Conservation (phyloP, 2,329 filamentous ascomycete genomes). For the Fusarium coffeatum region DNA sequence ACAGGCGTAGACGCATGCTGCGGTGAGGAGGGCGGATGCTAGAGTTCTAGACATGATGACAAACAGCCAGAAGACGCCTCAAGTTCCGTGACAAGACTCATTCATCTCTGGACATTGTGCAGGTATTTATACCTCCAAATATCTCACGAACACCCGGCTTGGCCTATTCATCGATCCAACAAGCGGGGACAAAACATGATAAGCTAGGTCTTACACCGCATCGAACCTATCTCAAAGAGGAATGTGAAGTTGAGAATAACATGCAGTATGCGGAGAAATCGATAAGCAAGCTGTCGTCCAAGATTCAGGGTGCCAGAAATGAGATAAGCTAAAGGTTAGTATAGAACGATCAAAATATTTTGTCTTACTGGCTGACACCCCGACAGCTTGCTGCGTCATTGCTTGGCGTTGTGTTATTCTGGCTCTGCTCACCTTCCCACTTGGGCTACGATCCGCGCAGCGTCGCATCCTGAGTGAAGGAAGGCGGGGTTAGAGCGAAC, state of each 20-base stretch:
- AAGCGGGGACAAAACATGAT: constrained; percentile 16
- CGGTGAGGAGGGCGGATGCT: constrained; percentile 19
- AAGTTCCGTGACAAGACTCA: too few species aligned
- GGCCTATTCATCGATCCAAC: not conserved
- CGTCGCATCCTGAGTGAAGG: constrained; percentile 1
- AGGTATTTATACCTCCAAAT: constrained; percentile 13
- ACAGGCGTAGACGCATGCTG: constrained; percentile 33
- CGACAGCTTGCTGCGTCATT: constrained; percentile 17
- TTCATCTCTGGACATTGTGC: too few species aligned
- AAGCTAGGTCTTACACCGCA: constrained; percentile 34
- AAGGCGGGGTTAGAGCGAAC: not conserved
- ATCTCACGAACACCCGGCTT: not conserved
- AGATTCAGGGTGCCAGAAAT: too few species aligned
- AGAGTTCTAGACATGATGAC: constrained; percentile 25
- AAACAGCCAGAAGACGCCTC: not conserved
- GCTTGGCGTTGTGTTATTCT: constrained; percentile 15
- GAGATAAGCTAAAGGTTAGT: too few species aligned
- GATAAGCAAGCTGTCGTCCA: constrained; percentile 28
- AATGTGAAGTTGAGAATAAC: constrained; percentile 13
- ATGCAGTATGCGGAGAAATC: not conserved
- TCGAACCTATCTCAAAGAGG: constrained; percentile 17
- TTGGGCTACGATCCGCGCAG: constrained; percentile 19
- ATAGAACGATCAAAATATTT: too few species aligned
- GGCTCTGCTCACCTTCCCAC: constrained; percentile 20
- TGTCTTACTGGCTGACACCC: too few species aligned